These are phyloP conservation scores for Diplogelasinospora grovesii DNA, from an alignment of 495 filamentous ascomycete genomes.

Conservation along the genomic window DNA sequence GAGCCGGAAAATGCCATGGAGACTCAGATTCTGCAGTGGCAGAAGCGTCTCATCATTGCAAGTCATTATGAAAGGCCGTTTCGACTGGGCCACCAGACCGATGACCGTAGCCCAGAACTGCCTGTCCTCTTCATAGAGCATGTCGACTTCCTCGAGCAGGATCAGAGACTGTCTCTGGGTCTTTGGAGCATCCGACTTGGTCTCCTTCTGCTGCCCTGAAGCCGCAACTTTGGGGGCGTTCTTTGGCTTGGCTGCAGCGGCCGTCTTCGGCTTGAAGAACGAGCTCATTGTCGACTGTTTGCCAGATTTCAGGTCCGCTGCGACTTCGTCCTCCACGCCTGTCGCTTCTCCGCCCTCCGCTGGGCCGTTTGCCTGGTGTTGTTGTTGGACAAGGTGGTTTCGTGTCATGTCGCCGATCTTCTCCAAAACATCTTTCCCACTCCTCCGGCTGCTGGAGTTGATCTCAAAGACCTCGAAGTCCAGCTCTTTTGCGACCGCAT, in stretches of 20 bases:
- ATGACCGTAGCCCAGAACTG: slow-evolving; percentile 86
- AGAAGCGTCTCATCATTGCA: slow-evolving; percentile 82
- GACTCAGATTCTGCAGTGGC: slow-evolving; percentile 58
- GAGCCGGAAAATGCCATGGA: slow-evolving; percentile 87
- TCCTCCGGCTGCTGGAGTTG: slow-evolving; percentile 73
- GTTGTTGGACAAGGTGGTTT: slow-evolving; percentile 73
- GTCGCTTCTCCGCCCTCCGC: slow-evolving; percentile 14
- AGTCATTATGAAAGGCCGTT: slow-evolving; percentile 87
- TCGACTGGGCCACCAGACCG: slow-evolving; percentile 71
- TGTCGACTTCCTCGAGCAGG: slow-evolving; percentile 87
- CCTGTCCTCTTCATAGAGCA: slow-evolving; percentile 90
- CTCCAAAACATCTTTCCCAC: slow-evolving; percentile 84
- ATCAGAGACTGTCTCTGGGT: slow-evolving; percentile 90
- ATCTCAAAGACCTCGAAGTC: slow-evolving; percentile 96
- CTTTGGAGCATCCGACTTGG: slow-evolving; percentile 39
- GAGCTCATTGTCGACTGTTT: slow-evolving; percentile 71
- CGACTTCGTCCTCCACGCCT: slow-evolving; percentile 34
- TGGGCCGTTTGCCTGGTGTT: slow-evolving; percentile 22
- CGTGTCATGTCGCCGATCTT: slow-evolving; percentile 93
- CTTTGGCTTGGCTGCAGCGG: slow-evolving; percentile 18
- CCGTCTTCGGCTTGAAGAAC: slow-evolving; percentile 67
- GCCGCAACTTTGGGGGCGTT: slow-evolving; percentile 9
- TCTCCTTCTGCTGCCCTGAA: slow-evolving; percentile 17
- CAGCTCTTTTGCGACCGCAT: slow-evolving; percentile 92
- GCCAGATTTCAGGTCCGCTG: slow-evolving; percentile 53